A percentile compares a stretch with the other conserved stretches of the same genome.
phyloP scores from a whole-genome alignment of 306 rosid species.

The Lathyrus tuberosus region DNA sequence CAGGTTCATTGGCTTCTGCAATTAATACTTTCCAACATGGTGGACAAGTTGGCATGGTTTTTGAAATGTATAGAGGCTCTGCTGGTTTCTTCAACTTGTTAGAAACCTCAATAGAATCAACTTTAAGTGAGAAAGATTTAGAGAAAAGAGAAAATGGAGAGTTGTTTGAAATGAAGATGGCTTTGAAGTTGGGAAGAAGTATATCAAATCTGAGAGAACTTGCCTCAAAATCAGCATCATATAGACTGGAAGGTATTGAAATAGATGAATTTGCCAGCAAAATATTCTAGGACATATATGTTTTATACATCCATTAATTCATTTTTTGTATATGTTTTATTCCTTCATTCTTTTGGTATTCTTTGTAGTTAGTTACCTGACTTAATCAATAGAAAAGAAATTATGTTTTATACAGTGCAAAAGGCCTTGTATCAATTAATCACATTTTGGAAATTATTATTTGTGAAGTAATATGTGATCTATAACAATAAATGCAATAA shows the following conservation, averaged over 20 bases:
- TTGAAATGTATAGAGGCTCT: constrained; percentile 66
- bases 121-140: constrained; percentile 46
- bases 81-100: constrained; percentile 60
- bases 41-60: constrained; percentile 74
- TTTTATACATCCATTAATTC: not conserved
- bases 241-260: constrained; percentile 19
- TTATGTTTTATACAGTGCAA: not conserved
- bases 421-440: too few species aligned
- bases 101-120: constrained; percentile 50
- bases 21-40: constrained; percentile 66
- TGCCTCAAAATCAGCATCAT: constrained; percentile 30
- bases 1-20: constrained; percentile 59
- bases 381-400: not conserved
- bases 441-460: too few species aligned
- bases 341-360: not conserved
- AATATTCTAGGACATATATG: constrained; percentile 27
- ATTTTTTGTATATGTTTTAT: not conserved
- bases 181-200: constrained; percentile 39
- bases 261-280: constrained; percentile 43
- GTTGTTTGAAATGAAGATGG: constrained; percentile 29
- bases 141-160: constrained; percentile 40
- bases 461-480: too few species aligned
- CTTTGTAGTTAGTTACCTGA: not conserved
- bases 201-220: constrained; percentile 26
- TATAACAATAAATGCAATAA: too few species aligned